A percentile compares a stretch with the other conserved stretches of the same genome.
These are phyloP conservation scores for Crithidia sp. DNA, from an alignment of 208 protist genomes.

Conservation along the genomic window DNA sequence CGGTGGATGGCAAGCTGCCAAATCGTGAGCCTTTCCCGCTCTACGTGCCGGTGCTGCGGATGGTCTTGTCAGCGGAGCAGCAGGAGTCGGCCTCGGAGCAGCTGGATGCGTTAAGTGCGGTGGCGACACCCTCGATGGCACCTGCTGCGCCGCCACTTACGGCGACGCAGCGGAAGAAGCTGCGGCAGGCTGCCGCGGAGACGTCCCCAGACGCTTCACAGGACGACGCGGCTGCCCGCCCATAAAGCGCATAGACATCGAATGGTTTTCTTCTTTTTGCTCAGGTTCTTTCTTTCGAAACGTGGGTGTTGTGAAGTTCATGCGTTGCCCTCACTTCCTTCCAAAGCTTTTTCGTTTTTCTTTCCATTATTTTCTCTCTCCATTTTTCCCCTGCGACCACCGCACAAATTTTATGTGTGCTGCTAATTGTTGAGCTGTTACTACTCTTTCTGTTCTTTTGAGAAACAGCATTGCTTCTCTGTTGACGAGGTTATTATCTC, in stretches of 20 bases:
- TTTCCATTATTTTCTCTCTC: too few relatives aligned
- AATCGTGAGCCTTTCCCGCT: slow-evolving; percentile 28
- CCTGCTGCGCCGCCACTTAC: slow-evolving; percentile 25
- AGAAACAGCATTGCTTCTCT: too few relatives aligned
- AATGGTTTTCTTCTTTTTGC: slow-evolving; percentile 29
- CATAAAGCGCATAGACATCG: not conserved
- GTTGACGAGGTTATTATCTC: too few relatives aligned
- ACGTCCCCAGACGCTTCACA: slow-evolving; percentile 6
- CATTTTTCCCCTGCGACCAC: too few relatives aligned
- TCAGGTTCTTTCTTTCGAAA: slow-evolving; percentile 13
- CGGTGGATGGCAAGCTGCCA: slow-evolving; percentile 29
- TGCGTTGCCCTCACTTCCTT: too few relatives aligned
- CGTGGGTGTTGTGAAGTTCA: too few relatives aligned
- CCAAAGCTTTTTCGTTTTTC: not conserved
- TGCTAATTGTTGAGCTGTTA: too few relatives aligned
- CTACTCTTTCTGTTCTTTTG: too few relatives aligned
- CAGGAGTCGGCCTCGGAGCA: slow-evolving; percentile 20
- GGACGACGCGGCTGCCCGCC: slow-evolving; percentile 7
- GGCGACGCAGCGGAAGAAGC: slow-evolving; percentile 39
- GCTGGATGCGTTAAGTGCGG: slow-evolving; percentile 8
- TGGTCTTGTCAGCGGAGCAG: slow-evolving; percentile 22
- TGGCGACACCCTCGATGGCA: not conserved
- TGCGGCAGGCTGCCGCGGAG: slow-evolving; percentile 10
- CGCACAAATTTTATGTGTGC: too few relatives aligned
- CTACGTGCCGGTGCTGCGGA: slow-evolving; percentile 42